Conservation (phyloP, 352 stramenopile species). For the Hyaloperonospora arabidopsidis region DNA sequence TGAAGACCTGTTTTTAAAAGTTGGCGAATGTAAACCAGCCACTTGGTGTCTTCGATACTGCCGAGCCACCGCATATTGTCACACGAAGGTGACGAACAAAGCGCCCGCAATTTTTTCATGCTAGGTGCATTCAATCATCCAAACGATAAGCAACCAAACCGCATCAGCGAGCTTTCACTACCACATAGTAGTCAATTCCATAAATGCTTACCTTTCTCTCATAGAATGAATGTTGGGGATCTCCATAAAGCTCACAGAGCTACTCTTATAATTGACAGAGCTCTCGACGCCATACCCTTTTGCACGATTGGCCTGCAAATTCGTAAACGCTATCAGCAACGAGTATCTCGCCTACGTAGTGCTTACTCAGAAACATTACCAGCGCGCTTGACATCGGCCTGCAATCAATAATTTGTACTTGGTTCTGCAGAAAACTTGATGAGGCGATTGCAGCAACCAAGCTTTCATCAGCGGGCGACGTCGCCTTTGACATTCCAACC, state of each 20-base stretch:
- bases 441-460: conserved; percentile 59
- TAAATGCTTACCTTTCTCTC: conserved; percentile 84
- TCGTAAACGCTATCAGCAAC: neutral
- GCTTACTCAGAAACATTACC: conserved; percentile 19
- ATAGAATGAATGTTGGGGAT: conserved; percentile 99
- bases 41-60: conserved; percentile 94
- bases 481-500: conserved; percentile 72
- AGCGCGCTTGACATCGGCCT: conserved; percentile 73
- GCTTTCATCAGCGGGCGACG: conserved; percentile 58
- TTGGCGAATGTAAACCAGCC: conserved; percentile 91
- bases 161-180: neutral
- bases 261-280: conserved; percentile 92
- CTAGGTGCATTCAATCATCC: conserved; percentile 11
- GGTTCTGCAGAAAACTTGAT: conserved; percentile 55
- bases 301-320: conserved; percentile 57
- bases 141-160: neutral
- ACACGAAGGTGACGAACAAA: conserved; percentile 74
- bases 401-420: conserved; percentile 78
- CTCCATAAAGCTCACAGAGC: conserved; percentile 94
- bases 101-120: conserved; percentile 62
- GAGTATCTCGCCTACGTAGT: neutral
- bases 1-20: conserved; percentile 90
- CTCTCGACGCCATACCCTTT: conserved; percentile 94
- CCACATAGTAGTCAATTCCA: neutral
- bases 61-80: conserved; percentile 90